phyloP scores from a whole-genome alignment of 2,329 filamentous ascomycete species.

The Penicillium sp. region DNA sequence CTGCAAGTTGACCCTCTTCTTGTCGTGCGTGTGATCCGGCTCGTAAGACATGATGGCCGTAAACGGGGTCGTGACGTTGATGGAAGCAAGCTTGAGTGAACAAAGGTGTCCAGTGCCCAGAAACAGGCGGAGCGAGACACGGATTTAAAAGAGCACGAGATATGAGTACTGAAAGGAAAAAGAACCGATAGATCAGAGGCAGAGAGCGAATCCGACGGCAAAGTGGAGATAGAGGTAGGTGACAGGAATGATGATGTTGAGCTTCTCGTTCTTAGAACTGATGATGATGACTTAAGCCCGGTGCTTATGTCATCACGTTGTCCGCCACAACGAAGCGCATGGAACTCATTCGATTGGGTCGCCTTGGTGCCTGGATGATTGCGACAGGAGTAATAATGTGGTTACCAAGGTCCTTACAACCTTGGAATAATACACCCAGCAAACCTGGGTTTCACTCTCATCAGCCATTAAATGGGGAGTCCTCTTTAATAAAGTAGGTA shows the following conservation, averaged over 20 bases:
- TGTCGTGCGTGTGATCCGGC: constrained; percentile 60
- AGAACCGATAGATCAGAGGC: constrained; percentile 14
- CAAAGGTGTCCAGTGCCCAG: constrained; percentile 14
- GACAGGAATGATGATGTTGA: constrained; percentile 22
- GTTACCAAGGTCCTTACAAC: background rate
- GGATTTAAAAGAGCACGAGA: constrained; percentile 15
- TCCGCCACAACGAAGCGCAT: constrained; percentile 36
- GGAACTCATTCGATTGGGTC: constrained; percentile 34
- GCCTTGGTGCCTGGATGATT: constrained; percentile 15
- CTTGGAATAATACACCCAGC: background rate
- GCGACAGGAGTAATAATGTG: background rate
- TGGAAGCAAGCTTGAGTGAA: constrained; percentile 26
- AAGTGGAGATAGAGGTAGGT: constrained; percentile 16
- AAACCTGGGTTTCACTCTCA: too few relatives aligned
- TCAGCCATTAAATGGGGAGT: too few relatives aligned
- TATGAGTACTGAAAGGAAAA: constrained; percentile 8
- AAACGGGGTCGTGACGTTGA: constrained; percentile 20
- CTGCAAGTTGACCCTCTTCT: constrained; percentile 82
- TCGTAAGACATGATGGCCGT: constrained; percentile 66
- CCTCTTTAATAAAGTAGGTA: too few relatives aligned
- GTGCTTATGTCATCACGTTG: constrained; percentile 23
- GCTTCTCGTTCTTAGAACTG: constrained; percentile 13
- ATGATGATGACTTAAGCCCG: constrained; percentile 38
- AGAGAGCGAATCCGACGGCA: constrained; percentile 16
- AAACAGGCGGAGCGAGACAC: constrained; percentile 8